phyloP scores from a whole-genome alignment of 768 basidiomycete genomes.

The Collybiopsis luxurians region DNA sequence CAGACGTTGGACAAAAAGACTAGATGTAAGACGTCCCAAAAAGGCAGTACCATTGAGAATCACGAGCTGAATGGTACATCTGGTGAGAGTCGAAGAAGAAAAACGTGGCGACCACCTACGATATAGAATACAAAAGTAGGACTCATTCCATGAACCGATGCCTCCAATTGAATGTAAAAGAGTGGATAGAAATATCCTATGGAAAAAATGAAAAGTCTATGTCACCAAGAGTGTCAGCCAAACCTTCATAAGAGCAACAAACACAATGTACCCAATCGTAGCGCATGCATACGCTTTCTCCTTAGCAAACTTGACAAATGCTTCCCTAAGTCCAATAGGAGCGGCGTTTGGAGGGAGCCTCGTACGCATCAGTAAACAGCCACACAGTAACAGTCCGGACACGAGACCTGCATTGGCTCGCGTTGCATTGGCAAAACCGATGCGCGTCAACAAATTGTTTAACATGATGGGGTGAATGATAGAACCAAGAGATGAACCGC shows the following conservation, averaged over 20 bases:
- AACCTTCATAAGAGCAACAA: background rate
- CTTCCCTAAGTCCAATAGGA: slow-evolving; percentile 2
- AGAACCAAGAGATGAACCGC: slow-evolving; percentile 47
- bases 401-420: slow-evolving; percentile 39
- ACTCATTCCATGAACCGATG: slow-evolving; percentile 23
- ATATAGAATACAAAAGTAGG: slow-evolving; percentile 35
- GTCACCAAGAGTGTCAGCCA: background rate
- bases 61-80: slow-evolving; percentile 22
- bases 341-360: slow-evolving; percentile 29
- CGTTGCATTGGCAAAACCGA: slow-evolving; percentile 41
- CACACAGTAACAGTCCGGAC: slow-evolving; percentile 34
- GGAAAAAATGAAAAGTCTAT: slow-evolving; percentile 15
- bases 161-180: slow-evolving; percentile 36
- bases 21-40: slow-evolving; percentile 34
- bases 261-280: slow-evolving; percentile 12
- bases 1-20: slow-evolving; percentile 26
- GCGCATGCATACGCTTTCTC: slow-evolving; percentile 22
- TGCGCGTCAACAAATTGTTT: slow-evolving; percentile 30
- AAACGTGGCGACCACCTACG: slow-evolving; percentile 14
- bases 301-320: slow-evolving; percentile 9
- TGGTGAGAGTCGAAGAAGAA: background rate
- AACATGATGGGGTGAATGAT: slow-evolving; percentile 53
- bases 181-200: slow-evolving; percentile 25
- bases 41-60: slow-evolving; percentile 35
- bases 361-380: slow-evolving; percentile 36